Percentiles rank a stretch among this genome's conserved stretches.
phyloP scores from a whole-genome alignment of 371 early-diverging fungal genomes.

The Zychaea mexicana region DNA sequence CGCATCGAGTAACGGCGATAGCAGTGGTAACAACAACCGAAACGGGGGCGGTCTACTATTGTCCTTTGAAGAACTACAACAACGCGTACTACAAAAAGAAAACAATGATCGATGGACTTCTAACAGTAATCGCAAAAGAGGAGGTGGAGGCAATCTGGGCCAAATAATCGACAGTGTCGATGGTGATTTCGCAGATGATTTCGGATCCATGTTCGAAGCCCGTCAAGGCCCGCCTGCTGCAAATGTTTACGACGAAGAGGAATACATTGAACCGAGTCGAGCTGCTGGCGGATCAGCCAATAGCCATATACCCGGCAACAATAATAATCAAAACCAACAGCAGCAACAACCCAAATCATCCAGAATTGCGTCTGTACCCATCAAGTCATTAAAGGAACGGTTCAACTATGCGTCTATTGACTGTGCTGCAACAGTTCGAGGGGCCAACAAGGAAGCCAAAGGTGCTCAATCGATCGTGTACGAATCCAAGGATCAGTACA shows the following conservation, averaged over 20 bases:
- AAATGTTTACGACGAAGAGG: conserved; percentile 34
- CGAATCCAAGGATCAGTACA: conserved; percentile 90
- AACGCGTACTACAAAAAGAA: conserved; percentile 22
- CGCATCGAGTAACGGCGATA: not conserved
- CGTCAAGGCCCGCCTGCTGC: conserved; percentile 18
- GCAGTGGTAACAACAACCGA: no score
- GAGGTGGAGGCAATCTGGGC: conserved; percentile 8
- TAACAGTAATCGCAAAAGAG: not conserved
- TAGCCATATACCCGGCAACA: not conserved
- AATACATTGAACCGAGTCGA: conserved; percentile 34
- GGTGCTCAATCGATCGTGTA: conserved; percentile 82
- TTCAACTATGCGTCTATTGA: conserved; percentile 94
- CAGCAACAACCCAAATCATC: conserved; percentile 1
- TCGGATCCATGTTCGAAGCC: conserved; percentile 46
- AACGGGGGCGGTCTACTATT: conserved; percentile 13
- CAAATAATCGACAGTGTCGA: conserved; percentile 51
- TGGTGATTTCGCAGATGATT: conserved; percentile 49
- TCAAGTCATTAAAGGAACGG: conserved; percentile 70
- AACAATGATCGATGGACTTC: conserved; percentile 24
- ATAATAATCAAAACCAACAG: not conserved
- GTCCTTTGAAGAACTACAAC: conserved; percentile 46
- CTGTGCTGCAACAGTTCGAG: conserved; percentile 91
- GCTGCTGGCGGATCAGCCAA: not conserved
- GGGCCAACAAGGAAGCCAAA: conserved; percentile 83
- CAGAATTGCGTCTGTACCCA: conserved; percentile 24